Evolutionary conservation across 257 asterid species (phyloP), one percentile per base, ranked within the genome.

Genomic region (Echium plantagineum): DNA sequence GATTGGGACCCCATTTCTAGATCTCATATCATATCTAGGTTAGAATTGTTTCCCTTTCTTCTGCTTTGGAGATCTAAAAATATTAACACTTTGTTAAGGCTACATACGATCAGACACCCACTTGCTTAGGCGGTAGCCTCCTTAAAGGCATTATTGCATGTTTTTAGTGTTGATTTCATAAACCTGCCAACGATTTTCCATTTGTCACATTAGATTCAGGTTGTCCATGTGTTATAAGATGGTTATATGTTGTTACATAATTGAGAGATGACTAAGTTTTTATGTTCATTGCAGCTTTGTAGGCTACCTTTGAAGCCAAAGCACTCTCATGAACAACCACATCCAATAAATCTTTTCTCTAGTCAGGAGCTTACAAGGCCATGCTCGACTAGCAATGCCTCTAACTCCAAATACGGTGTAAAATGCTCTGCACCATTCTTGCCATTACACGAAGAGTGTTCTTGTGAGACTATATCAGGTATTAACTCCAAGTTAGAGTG

Each of bases 401-500:
- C n/a, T n/a, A n/a, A n/a, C n/a, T n/a, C 71, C 48, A 71, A 65
- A 70, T 61, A 58, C 69, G 62, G 57, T 31, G 51, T 54, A 55
- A 66, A 63, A 69, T 21, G 30, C 21, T 20, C 22, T 63, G 66
- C 57, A 48, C 65, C 67, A 16, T 65, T 56, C 16, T 70, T 57
- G 69, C 74, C 74, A 22, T 30, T 61, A 58, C 61, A 60, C 64
- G 72, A 74, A 57, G 74, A 66, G 30, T 47, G 59, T 60, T 49
- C 47, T 55, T 35, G 58, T 56, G 61, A 59, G 61, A 63, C 76
- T 15, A 61, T 72, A 66, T 81, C 94, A 88, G 98, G 98, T 91
- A 91, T 73, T 75, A 77, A 81, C 75, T 85, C 91, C 80, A 72
- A 79, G 76, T 71, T 81, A 94, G 90, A 79, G 76, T 94, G 85